Conservation (phyloP, 306 rosid genomes). For the Vigna trinervia region DNA sequence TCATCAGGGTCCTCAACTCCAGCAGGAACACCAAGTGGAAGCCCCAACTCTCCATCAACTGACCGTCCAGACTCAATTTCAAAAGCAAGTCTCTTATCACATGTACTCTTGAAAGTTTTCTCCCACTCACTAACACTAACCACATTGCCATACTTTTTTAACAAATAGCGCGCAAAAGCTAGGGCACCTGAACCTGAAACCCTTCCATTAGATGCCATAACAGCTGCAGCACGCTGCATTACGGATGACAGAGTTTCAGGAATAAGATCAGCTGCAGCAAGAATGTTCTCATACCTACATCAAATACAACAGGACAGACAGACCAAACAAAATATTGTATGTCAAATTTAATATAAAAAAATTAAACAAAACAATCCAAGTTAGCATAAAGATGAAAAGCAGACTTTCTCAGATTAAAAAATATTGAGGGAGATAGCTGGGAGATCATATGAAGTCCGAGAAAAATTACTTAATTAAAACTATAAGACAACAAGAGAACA, state of each 20-base stretch:
- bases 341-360: conserved; percentile 13
- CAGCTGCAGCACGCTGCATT: conserved; percentile 66
- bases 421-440: neutral
- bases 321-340: conserved; percentile 22
- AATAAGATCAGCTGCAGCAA: conserved; percentile 80
- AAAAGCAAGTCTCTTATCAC: conserved; percentile 80
- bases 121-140: conserved; percentile 89
- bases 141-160: conserved; percentile 73
- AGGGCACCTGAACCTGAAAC: conserved; percentile 74
- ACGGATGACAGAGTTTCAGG: conserved; percentile 78
- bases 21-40: conserved; percentile 85
- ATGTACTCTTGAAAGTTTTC: conserved; percentile 68
- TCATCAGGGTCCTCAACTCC: conserved; percentile 98
- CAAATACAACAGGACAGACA: conserved; percentile 48
- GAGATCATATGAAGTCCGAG: conserved; percentile 9
- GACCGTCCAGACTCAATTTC: conserved; percentile 79
- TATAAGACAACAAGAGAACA: neutral
- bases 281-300: conserved; percentile 87
- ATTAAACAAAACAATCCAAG: neutral
- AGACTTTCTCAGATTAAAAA: neutral
- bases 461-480: conserved; percentile 16
- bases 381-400: conserved; percentile 11
- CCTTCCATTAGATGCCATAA: conserved; percentile 78
- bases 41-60: conserved; percentile 78
- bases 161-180: conserved; percentile 68